Percentiles rank a stretch among this genome's conserved stretches.
Evolutionary conservation across 495 filamentous ascomycete species (phyloP).

Genomic region (Amniculicola lignicola): DNA sequence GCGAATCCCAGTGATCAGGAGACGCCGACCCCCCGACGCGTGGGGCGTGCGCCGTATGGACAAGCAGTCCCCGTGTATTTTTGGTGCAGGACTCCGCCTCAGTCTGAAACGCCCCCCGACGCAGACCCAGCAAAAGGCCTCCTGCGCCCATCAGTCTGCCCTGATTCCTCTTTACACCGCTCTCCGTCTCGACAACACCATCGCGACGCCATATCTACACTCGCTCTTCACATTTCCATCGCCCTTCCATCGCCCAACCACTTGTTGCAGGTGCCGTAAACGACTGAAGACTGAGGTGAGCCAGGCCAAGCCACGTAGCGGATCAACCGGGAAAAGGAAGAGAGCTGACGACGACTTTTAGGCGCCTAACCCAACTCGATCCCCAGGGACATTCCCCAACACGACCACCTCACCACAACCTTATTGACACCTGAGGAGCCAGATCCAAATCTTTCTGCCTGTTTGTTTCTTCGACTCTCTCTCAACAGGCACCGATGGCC

Average conservation of each 20-base stretch:
- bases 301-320: constrained; percentile 25
- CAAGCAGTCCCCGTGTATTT: neutral
- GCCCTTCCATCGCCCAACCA: neutral
- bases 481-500: constrained; percentile 8
- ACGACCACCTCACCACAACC: constrained; percentile 27
- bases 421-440: constrained; percentile 26
- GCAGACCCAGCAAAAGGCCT: constrained; percentile 25
- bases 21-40: constrained; percentile 1
- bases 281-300: constrained; percentile 1
- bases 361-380: constrained; percentile 16
- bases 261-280: neutral
- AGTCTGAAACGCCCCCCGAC: constrained; percentile 21
- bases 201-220: neutral
- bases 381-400: constrained; percentile 9
- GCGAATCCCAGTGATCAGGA: constrained; percentile 12
- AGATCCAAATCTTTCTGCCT: neutral
- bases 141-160: constrained; percentile 13
- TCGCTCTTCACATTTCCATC: neutral
- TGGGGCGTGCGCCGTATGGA: neutral
- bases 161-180: neutral
- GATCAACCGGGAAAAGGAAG: constrained; percentile 19
- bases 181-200: neutral
- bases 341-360: constrained; percentile 30
- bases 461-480: neutral
- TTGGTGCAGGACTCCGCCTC: constrained; percentile 15